These are phyloP conservation scores for Lepiota brunneoincarnata DNA, from an alignment of 768 basidiomycete species.

Conservation along the genomic window DNA sequence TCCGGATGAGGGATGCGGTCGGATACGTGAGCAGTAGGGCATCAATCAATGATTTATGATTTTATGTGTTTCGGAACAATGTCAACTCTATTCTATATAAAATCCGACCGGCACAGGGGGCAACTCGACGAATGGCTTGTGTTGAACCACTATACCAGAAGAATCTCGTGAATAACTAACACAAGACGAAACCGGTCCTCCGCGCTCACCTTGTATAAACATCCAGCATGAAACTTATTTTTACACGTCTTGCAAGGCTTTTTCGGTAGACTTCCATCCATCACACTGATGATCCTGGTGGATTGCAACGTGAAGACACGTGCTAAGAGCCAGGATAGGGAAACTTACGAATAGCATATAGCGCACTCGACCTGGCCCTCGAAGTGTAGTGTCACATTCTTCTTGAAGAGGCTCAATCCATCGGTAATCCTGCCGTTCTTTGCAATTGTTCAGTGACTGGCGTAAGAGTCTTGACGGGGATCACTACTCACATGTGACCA, in stretches of 20 bases:
- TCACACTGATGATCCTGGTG: constrained; percentile 82
- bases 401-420: constrained; percentile 86
- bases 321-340: neutral
- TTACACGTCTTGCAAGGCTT: constrained; percentile 94
- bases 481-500: constrained; percentile 70
- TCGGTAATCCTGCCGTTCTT: constrained; percentile 92
- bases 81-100: constrained; percentile 39
- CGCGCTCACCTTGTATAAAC: constrained; percentile 81
- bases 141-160: constrained; percentile 72
- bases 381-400: constrained; percentile 90
- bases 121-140: constrained; percentile 88
- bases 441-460: neutral
- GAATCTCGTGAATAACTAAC: neutral
- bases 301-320: neutral
- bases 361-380: constrained; percentile 96
- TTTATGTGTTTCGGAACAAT: neutral
- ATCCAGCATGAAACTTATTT: constrained; percentile 90
- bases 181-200: constrained; percentile 14
- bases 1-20: constrained; percentile 17
- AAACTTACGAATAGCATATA: constrained; percentile 86
- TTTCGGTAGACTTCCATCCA: constrained; percentile 82
- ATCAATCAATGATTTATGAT: no score
- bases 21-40: no score
- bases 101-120: constrained; percentile 86
- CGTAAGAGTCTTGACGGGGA: neutral